Evolutionary conservation across 805 yeast genomes (phyloP).

Genomic region (Saccharomycopsis olivae): DNA sequence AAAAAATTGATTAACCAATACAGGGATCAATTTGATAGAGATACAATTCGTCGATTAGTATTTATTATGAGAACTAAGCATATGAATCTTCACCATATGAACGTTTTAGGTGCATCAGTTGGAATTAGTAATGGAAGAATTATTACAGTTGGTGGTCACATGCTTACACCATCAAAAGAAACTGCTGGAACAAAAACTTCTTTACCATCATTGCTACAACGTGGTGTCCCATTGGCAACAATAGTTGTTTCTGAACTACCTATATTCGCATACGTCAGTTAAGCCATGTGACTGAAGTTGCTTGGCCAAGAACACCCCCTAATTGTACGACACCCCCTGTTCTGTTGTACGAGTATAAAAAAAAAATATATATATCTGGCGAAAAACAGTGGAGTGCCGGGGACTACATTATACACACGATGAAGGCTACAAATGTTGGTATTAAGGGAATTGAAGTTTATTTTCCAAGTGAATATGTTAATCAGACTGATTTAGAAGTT

Average conservation of each 20-base stretch:
- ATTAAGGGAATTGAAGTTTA: conserved; percentile 93
- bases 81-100: neutral
- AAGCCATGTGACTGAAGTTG: no score
- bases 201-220: no score
- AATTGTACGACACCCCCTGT: no score
- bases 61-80: neutral
- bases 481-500: conserved; percentile 79
- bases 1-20: neutral
- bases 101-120: conserved; percentile 2
- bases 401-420: no score
- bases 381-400: no score
- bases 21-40: neutral
- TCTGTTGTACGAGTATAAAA: no score
- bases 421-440: conserved; percentile 75
- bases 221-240: no score
- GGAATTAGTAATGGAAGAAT: conserved; percentile 2
- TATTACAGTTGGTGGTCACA: conserved; percentile 4
- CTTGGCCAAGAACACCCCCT: no score
- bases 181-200: neutral
- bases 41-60: neutral
- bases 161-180: neutral
- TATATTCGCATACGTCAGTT: no score
- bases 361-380: no score
- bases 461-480: conserved; percentile 75
- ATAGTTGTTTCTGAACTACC: no score